Conservation (phyloP, 208 protist species). For the Trypanosoma rangeli region DNA sequence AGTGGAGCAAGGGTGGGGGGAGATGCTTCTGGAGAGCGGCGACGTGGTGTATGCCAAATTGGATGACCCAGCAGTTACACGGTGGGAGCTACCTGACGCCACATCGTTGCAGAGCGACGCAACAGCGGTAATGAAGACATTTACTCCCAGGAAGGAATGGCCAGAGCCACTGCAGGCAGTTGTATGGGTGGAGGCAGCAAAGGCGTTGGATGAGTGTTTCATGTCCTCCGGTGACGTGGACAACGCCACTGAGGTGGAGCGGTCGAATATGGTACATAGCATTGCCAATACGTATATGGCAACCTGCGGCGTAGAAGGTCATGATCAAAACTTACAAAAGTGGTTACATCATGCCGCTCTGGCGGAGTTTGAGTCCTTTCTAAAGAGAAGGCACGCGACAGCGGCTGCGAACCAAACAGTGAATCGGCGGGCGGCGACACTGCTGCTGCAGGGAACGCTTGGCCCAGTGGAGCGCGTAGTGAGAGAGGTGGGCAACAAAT, state of each 20-base stretch:
- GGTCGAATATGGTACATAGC: constrained; percentile 18
- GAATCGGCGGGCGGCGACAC: not conserved
- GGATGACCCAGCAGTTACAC: constrained; percentile 2
- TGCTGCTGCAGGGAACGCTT: constrained; percentile 7
- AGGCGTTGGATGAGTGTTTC: constrained; percentile 6
- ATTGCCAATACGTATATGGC: constrained; percentile 33
- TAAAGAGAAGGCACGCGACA: not conserved
- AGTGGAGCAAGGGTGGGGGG: constrained; percentile 19
- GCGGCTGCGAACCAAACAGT: constrained; percentile 1
- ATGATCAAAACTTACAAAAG: constrained; percentile 12
- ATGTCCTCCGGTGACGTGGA: not conserved
- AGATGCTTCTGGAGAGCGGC: constrained; percentile 13
- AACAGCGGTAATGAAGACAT: constrained; percentile 11
- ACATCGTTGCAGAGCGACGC: not conserved
- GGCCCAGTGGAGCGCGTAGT: not conserved
- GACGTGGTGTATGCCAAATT: constrained; percentile 18
- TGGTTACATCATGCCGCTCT: constrained; percentile 18
- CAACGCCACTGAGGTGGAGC: not conserved
- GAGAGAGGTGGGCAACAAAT: not conserved
- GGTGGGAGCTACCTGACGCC: constrained; percentile 26
- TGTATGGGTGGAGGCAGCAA: not conserved
- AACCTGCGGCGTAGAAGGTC: constrained; percentile 3
- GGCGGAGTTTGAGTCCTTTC: constrained; percentile 4
- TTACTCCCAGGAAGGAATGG: constrained; percentile 20
- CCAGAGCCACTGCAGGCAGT: constrained; percentile 14